phyloP scores from a whole-genome alignment of 2,329 filamentous ascomycete genomes.

The Boeremia exigua region DNA sequence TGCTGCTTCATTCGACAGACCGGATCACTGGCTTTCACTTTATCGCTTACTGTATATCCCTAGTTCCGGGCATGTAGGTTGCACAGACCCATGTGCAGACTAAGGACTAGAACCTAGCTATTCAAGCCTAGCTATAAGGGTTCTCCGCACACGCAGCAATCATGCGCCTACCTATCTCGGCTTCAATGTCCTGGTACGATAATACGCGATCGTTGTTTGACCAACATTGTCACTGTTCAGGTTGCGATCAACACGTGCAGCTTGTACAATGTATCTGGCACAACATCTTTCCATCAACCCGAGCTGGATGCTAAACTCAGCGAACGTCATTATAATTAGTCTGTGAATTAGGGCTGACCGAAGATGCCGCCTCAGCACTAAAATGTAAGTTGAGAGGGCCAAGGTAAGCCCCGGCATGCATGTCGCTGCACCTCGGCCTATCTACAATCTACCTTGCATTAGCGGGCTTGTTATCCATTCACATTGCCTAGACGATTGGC shows the following conservation, averaged over 20 bases:
- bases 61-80: neutral
- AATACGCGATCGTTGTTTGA: neutral
- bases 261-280: neutral
- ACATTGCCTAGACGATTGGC: neutral
- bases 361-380: conserved; percentile 2
- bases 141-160: no score
- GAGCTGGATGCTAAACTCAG: neutral
- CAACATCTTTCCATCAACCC: conserved; percentile 2
- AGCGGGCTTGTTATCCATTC: neutral
- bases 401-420: conserved; percentile 15
- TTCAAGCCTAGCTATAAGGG: neutral
- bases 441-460: conserved; percentile 5
- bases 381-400: conserved; percentile 1
- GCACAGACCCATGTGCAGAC: neutral
- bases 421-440: neutral
- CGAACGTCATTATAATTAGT: neutral
- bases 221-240: neutral
- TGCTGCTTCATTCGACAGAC: neutral
- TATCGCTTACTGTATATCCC: conserved; percentile 6
- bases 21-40: neutral
- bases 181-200: neutral
- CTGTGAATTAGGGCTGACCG: conserved; percentile 9
- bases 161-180: no score
- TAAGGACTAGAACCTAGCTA: neutral
- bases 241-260: neutral